Evolutionary conservation across 495 filamentous ascomycete genomes (phyloP).

Genomic region (Tuber aestivum): DNA sequence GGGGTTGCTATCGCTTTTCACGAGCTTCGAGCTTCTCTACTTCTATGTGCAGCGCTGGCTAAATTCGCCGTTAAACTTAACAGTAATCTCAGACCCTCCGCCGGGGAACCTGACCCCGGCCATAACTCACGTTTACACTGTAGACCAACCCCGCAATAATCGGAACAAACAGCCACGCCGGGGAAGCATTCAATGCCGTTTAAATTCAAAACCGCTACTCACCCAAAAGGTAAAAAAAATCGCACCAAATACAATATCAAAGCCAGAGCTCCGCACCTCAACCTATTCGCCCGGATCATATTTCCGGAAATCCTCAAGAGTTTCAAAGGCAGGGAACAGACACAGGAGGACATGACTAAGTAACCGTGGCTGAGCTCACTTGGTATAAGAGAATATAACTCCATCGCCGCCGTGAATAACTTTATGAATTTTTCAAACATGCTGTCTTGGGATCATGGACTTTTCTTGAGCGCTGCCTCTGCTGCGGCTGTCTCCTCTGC

Average conservation of each 20-base stretch:
- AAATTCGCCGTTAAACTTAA: not conserved
- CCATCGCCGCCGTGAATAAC: not conserved
- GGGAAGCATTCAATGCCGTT: not conserved
- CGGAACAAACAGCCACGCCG: not conserved
- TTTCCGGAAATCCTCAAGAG: not conserved
- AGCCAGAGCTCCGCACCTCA: not conserved
- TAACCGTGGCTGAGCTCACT: not conserved
- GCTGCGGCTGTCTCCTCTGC: conserved; percentile 6
- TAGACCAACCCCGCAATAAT: not conserved
- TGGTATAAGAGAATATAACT: not conserved
- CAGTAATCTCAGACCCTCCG: not conserved
- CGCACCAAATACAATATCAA: not conserved
- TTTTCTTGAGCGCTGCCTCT: not conserved
- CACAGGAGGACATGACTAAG: not conserved
- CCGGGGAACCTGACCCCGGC: not conserved
- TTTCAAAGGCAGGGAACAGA: not conserved
- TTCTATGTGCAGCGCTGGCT: not conserved
- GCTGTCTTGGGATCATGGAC: not conserved
- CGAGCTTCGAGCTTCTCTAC: not conserved
- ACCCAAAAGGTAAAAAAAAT: not conserved
- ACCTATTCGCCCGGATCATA: not conserved
- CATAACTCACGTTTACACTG: not conserved
- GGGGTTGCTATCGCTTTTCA: not conserved
- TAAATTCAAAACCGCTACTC: not conserved
- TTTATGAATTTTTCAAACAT: not conserved